These are phyloP conservation scores for Auricularia heimuer DNA, from an alignment of 768 basidiomycete genomes.

Conservation along the genomic window DNA sequence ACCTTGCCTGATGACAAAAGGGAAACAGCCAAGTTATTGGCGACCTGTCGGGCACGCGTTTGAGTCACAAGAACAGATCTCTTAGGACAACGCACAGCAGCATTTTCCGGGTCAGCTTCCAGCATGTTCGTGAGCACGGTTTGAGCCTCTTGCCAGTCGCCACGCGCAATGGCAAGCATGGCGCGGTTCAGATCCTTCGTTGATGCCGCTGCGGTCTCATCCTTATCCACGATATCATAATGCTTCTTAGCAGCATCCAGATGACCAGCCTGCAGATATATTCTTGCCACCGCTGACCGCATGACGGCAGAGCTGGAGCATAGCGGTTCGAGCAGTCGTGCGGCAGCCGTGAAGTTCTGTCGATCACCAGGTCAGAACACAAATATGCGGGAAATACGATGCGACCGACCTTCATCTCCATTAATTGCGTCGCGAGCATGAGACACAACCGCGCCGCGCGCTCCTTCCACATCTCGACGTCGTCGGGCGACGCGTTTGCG, in stretches of 20 bases:
- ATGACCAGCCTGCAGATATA: conserved; percentile 68
- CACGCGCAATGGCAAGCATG: conserved; percentile 54
- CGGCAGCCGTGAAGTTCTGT: conserved; percentile 65
- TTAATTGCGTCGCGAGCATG: conserved; percentile 70
- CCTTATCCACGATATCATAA: conserved; percentile 40
- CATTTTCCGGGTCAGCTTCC: conserved; percentile 47
- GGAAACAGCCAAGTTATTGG: conserved; percentile 69
- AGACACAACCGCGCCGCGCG: conserved; percentile 64
- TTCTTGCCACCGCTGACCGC: conserved; percentile 59
- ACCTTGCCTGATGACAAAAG: conserved; percentile 61
- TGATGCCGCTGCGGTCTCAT: conserved; percentile 32
- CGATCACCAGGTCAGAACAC: background rate
- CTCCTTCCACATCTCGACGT: conserved; percentile 68
- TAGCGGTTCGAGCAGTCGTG: conserved; percentile 57
- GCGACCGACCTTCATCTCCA: conserved; percentile 67
- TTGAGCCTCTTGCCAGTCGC: conserved; percentile 54
- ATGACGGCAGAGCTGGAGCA: conserved; percentile 47
- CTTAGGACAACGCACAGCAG: conserved; percentile 34
- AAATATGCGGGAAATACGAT: background rate
- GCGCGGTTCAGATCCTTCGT: conserved; percentile 55
- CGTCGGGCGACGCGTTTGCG: conserved; percentile 14
- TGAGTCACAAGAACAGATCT: background rate
- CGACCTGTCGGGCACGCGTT: conserved; percentile 34
- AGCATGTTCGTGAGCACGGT: conserved; percentile 35
- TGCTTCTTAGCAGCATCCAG: conserved; percentile 48